A percentile compares a stretch with the other conserved stretches of the same genome.
Evolutionary conservation across 805 yeast genomes (phyloP).

Genomic region (Kodamaea fukazawae): DNA sequence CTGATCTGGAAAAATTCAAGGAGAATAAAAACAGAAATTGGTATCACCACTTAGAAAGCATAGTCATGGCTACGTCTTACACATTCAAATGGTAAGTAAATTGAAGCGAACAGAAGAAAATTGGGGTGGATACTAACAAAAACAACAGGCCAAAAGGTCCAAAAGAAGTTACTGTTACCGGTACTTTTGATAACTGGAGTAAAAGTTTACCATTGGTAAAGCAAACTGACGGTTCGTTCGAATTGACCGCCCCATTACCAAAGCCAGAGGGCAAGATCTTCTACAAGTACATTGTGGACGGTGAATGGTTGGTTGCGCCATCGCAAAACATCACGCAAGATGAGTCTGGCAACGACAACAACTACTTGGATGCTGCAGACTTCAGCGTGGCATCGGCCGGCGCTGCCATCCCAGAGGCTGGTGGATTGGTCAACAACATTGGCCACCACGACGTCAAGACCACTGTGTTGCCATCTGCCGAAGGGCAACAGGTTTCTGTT

Average conservation of each 20-base stretch:
- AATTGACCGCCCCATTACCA: slow-evolving; percentile 55
- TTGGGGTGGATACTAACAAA: slow-evolving; percentile 7
- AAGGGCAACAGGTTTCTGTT: slow-evolving; percentile 41
- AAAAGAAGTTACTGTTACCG: slow-evolving; percentile 60
- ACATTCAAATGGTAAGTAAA: slow-evolving; percentile 5
- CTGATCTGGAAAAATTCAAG: too few relatives aligned
- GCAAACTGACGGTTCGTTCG: slow-evolving; percentile 58
- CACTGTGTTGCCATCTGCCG: slow-evolving; percentile 48
- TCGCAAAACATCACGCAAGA: slow-evolving; percentile 44
- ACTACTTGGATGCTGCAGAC: slow-evolving; percentile 41
- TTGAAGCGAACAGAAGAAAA: neutral
- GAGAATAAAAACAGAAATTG: too few relatives aligned
- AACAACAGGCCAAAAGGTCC: slow-evolving; percentile 44
- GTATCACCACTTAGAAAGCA: too few relatives aligned
- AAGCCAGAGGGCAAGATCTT: slow-evolving; percentile 34
- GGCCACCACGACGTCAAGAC: slow-evolving; percentile 15
- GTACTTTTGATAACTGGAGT: slow-evolving; percentile 67
- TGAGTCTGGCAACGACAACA: slow-evolving; percentile 51
- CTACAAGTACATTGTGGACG: slow-evolving; percentile 69
- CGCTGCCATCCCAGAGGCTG: slow-evolving; percentile 32
- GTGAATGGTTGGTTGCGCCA: slow-evolving; percentile 53
- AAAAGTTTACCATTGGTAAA: slow-evolving; percentile 59
- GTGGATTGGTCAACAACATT: slow-evolving; percentile 20
- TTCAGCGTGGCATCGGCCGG: slow-evolving; percentile 14
- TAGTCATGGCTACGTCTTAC: slow-evolving; percentile 2